Conservation (phyloP, 108 stramenopile genomes). For the Cyclotella kingstonii region DNA sequence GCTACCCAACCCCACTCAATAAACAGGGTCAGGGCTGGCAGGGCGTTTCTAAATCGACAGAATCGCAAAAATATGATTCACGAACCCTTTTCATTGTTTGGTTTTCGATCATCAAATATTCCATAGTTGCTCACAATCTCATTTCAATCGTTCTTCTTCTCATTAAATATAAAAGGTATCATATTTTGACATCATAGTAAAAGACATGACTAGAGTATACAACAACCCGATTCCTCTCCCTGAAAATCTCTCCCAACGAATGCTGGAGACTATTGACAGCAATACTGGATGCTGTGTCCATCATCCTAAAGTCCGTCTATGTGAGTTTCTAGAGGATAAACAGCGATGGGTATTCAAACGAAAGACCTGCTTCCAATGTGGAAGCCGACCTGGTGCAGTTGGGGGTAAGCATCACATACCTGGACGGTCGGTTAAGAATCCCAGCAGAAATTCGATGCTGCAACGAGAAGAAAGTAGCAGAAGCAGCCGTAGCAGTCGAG, state of each 20-base stretch:
- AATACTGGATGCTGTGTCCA: slow-evolving; percentile 16
- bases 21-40: no score
- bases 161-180: background rate
- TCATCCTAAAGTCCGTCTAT: slow-evolving; percentile 13
- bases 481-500: slow-evolving; percentile 1
- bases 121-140: no score
- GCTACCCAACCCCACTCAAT: no score
- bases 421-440: slow-evolving; percentile 5
- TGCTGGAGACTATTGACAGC: slow-evolving; percentile 10
- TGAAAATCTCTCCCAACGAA: slow-evolving; percentile 5
- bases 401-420: slow-evolving; percentile 18
- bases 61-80: no score
- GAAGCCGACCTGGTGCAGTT: slow-evolving; percentile 7
- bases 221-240: slow-evolving; percentile 14
- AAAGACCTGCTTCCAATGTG: slow-evolving; percentile 19
- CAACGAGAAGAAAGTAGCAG: slow-evolving; percentile 2
- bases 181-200: background rate
- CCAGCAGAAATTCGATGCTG: background rate
- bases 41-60: no score
- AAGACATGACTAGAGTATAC: slow-evolving; percentile 2
- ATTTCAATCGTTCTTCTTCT: no score
- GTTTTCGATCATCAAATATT: no score
- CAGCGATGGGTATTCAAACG: slow-evolving; percentile 7
- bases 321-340: slow-evolving; percentile 10
- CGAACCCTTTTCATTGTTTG: no score